Evolutionary conservation across 768 basidiomycete genomes (phyloP).

Genomic region (Tricholomella constricta): DNA sequence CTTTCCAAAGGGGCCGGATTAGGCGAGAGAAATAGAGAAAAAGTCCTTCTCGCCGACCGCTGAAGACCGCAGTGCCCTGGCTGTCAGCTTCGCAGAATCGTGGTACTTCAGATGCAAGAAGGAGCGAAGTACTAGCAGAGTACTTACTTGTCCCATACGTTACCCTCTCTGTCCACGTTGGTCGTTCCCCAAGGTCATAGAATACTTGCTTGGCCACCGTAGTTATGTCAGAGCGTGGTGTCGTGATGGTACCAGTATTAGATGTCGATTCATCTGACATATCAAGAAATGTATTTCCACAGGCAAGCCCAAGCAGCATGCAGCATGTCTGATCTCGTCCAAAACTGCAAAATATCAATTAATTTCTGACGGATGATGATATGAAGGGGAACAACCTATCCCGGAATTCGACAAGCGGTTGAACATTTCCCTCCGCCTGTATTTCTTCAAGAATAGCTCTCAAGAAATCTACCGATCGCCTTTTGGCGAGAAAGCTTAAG

Average conservation of each 20-base stretch:
- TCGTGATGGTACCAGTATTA: conserved; percentile 41
- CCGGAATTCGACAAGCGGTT: conserved; percentile 81
- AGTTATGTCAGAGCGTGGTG: conserved; percentile 61
- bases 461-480: conserved; percentile 84
- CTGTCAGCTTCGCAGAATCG: conserved; percentile 49
- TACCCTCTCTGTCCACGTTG: conserved; percentile 77
- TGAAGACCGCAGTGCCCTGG: conserved; percentile 77
- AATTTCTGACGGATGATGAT: conserved; percentile 3
- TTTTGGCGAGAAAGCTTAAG: conserved; percentile 76
- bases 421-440: conserved; percentile 72
- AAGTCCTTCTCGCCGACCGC: conserved; percentile 87
- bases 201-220: conserved; percentile 82
- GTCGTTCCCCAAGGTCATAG: conserved; percentile 83
- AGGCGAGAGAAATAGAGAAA: conserved; percentile 85
- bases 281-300: conserved; percentile 81
- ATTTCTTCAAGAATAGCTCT: conserved; percentile 80
- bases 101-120: not conserved
- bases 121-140: conserved; percentile 1
- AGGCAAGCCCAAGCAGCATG: conserved; percentile 85
- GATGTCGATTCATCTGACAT: conserved; percentile 49
- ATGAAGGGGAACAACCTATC: conserved; percentile 56
- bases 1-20: conserved; percentile 85
- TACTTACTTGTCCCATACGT: conserved; percentile 73
- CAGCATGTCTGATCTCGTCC: conserved; percentile 91
- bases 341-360: conserved; percentile 52